A percentile compares a stretch with the other conserved stretches of the same genome.
Conservation (phyloP, 306 rosid genomes). For the Castanea crenata region DNA sequence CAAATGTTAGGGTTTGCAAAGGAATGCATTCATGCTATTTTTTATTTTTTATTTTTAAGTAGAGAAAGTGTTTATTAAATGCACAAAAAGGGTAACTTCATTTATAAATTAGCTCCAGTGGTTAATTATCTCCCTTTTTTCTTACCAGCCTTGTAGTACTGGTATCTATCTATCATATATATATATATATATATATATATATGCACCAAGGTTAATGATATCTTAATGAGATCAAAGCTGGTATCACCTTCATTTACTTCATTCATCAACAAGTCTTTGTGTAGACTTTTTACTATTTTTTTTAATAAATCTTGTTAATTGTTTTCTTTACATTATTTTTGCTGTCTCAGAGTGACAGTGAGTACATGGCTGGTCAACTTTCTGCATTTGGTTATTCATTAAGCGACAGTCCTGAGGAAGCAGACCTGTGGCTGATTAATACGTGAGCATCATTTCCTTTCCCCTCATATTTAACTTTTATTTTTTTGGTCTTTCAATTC, state of each 20-base stretch:
- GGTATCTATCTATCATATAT: background rate
- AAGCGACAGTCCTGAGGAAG: conserved; percentile 74
- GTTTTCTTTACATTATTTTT: background rate
- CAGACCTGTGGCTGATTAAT: conserved; percentile 96
- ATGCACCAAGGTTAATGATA: too few relatives aligned
- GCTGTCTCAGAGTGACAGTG: conserved; percentile 79
- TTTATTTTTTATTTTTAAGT: too few relatives aligned
- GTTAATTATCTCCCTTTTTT: background rate
- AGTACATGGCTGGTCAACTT: conserved; percentile 98
- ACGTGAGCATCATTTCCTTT: conserved; percentile 52
- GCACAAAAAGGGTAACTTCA: background rate
- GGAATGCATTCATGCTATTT: background rate
- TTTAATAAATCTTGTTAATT: background rate
- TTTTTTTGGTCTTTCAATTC: background rate
- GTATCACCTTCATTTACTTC: background rate
- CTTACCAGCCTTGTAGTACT: too few relatives aligned
- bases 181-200: too few relatives aligned
- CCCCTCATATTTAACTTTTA: background rate
- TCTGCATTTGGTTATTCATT: conserved; percentile 85
- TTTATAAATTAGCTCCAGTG: background rate
- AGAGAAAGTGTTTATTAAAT: too few relatives aligned
- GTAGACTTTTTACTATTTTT: background rate
- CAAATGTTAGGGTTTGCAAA: background rate
- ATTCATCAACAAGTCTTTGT: background rate
- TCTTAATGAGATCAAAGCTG: background rate